These are phyloP conservation scores for Sclerotinia borealis DNA, from an alignment of 2,329 filamentous ascomycete genomes.

Conservation along the genomic window DNA sequence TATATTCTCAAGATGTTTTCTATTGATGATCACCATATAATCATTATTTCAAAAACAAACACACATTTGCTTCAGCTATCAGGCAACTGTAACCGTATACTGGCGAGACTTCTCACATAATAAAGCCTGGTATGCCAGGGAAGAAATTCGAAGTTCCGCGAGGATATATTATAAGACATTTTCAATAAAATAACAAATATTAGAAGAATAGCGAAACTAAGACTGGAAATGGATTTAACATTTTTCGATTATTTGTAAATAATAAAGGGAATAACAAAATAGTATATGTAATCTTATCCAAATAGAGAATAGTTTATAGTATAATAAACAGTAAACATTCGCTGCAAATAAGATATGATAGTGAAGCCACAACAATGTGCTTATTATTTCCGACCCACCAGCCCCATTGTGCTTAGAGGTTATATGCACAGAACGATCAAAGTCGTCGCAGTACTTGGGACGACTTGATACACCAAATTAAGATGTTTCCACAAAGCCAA, in stretches of 20 bases:
- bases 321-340: background rate
- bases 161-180: background rate
- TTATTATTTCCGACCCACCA: no score
- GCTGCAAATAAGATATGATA: background rate
- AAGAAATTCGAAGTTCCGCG: background rate
- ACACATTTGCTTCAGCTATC: background rate
- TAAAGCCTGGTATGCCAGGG: background rate
- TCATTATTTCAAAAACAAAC: background rate
- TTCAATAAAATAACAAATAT: background rate
- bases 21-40: background rate
- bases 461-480: background rate
- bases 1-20: background rate
- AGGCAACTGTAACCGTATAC: background rate
- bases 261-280: background rate
- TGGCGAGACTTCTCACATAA: no score
- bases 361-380: background rate
- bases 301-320: background rate
- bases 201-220: background rate
- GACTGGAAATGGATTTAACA: background rate
- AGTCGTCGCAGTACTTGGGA: background rate
- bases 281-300: background rate
- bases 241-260: no score
- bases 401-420: background rate
- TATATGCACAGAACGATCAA: no score
- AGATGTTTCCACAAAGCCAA: no score